Conservation (phyloP, 441 rosid species). For the Capsella rubella region DNA sequence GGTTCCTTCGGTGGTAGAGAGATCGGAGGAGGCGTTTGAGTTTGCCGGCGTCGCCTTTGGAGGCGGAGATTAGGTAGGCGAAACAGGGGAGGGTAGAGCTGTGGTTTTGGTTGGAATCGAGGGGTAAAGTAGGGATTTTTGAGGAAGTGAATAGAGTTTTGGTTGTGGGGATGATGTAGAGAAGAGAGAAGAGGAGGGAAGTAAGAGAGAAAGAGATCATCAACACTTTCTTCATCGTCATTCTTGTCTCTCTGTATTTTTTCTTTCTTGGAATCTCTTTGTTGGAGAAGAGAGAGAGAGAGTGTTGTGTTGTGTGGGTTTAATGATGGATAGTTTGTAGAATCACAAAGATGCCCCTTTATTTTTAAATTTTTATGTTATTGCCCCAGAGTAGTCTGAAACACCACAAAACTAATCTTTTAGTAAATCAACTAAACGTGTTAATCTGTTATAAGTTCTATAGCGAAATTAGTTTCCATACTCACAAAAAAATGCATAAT, state of each 20-base stretch:
- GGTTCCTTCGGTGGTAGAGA: conserved; percentile 68
- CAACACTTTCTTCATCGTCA: conserved; percentile 64
- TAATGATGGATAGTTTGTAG: conserved; percentile 28
- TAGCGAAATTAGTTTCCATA: not conserved
- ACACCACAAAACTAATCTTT: not conserved
- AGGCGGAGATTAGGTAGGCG: conserved; percentile 76
- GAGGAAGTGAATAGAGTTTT: conserved; percentile 46
- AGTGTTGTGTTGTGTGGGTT: conserved; percentile 17
- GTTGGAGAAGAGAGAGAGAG: not conserved
- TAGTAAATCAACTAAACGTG: conserved; percentile 3
- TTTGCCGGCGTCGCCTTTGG: conserved; percentile 60
- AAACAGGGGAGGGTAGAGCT: conserved; percentile 46
- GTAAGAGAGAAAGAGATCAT: conserved; percentile 62
- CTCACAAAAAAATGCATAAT: not conserved
- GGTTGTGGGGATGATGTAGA: conserved; percentile 58
- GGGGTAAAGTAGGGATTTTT: conserved; percentile 48
- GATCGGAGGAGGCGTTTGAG: conserved; percentile 62
- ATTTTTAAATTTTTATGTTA: not conserved
- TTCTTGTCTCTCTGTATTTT: conserved; percentile 37
- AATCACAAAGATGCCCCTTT: conserved; percentile 21
- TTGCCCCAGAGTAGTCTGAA: not conserved
- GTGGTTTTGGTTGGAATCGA: conserved; percentile 47
- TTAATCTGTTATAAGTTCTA: not conserved
- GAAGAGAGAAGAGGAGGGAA: conserved; percentile 57
- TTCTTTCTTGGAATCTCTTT: conserved; percentile 27